Base-by-base conservation (phyloP, 2,329 filamentous ascomycete species). In the Tolypocladium sp. region DNA sequence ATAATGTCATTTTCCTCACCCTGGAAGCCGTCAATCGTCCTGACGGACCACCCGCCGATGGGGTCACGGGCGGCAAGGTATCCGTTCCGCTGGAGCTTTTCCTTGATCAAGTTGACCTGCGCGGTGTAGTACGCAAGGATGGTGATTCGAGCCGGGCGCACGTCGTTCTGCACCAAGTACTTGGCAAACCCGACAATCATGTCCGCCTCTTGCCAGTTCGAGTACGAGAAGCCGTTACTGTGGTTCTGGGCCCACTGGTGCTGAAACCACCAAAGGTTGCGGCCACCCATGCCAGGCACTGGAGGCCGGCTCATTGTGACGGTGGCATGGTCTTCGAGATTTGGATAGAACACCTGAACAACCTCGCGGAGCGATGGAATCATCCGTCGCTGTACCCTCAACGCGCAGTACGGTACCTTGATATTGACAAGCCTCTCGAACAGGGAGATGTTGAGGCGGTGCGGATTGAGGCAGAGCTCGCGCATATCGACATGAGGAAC, bases 1-100 rank as follows among this genome's bases (percentile, higher is more conserved):
- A 97, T 79, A 10, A 96, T 78, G 30, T 92, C 89, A 62, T 96
- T 96, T 69, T 96, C 91, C 66, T 96, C 91, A 15, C 92, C 92
- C 70, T 96, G 92, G 67, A 93, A 96, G 0, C 89, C 90, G 67
- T 96, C 92, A 0, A 97, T 90, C 0, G 92, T 96, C 40, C 84
- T 83, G 1, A 96, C 87, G 2, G 87, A 87, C 67, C 66, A 73
- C 42, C 64, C 82, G 68, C 6, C 30, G 30, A 7, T 8, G 30
- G 68, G 70, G 8, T 69, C 67, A 25, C 68, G 62, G 46, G 59
- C 54, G 12, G 38, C 42, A 44, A 73, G 57, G 57, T 67, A 52
- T 41, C 65, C 49, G 44, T 74, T 68, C 22, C 66, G 63, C 13
- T 73, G 71, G 4, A 87, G 70, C 7, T 74, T 70, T 17, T 75